These are phyloP conservation scores for Fagus crenata DNA, from an alignment of 306 rosid species.

Conservation along the genomic window DNA sequence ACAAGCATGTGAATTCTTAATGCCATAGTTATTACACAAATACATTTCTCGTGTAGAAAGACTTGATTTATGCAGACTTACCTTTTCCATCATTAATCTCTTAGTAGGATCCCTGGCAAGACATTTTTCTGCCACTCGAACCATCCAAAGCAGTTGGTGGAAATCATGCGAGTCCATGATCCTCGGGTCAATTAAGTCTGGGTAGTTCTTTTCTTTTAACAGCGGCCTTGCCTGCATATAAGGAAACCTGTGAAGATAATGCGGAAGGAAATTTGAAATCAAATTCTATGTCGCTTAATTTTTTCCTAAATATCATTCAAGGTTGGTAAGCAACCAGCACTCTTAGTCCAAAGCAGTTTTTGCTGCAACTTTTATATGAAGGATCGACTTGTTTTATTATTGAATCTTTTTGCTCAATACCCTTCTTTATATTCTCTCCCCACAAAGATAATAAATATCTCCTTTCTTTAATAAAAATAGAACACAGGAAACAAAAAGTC, in stretches of 20 bases:
- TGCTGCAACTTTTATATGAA: neutral
- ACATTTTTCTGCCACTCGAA: constrained; percentile 74
- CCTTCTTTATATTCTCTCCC: neutral
- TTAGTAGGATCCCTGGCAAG: constrained; percentile 63
- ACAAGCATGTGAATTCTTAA: neutral
- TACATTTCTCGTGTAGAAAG: neutral
- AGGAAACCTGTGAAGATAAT: neutral
- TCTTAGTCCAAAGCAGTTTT: too few relatives aligned
- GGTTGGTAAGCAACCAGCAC: too few relatives aligned
- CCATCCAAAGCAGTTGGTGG: constrained; percentile 83
- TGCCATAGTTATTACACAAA: neutral
- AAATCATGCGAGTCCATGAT: constrained; percentile 51
- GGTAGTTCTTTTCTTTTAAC: constrained; percentile 69
- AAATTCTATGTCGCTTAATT: neutral
- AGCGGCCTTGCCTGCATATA: constrained; percentile 64
- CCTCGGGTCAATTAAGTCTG: constrained; percentile 68
- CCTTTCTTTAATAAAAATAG: neutral
- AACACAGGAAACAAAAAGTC: too few relatives aligned
- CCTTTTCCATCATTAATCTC: constrained; percentile 63
- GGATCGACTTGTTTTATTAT: neutral
- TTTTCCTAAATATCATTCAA: too few relatives aligned
- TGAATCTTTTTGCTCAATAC: neutral
- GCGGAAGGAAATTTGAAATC: neutral
- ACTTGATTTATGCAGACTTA: constrained; percentile 22
- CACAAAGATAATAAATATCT: neutral